Conservation (phyloP, 805 yeast species). For the Starmerella scarabaei region DNA sequence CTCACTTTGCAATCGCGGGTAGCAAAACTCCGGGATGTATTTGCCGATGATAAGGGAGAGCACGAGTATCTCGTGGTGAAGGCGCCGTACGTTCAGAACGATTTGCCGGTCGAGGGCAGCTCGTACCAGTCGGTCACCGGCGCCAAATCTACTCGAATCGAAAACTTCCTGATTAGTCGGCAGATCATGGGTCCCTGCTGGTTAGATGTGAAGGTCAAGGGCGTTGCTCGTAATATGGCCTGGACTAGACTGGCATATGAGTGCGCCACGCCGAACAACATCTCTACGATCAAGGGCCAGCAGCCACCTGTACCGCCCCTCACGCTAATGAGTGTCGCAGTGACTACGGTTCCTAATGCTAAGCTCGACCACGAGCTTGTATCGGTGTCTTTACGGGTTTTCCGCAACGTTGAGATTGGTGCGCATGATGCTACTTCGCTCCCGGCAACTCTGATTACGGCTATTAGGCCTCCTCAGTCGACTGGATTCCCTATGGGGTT, state of each 20-base stretch:
- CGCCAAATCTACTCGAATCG: conserved; percentile 57
- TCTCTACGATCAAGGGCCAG: conserved; percentile 31
- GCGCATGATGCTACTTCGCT: conserved; percentile 49
- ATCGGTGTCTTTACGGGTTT: conserved; percentile 66
- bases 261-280: conserved; percentile 29
- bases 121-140: conserved; percentile 76
- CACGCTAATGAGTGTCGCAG: conserved; percentile 58
- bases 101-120: conserved; percentile 38
- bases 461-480: conserved; percentile 59
- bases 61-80: conserved; percentile 67
- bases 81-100: conserved; percentile 42
- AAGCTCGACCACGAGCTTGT: conserved; percentile 72
- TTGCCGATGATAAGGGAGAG: conserved; percentile 32
- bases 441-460: conserved; percentile 53
- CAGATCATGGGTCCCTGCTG: conserved; percentile 97
- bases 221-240: conserved; percentile 54
- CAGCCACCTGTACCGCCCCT: conserved; percentile 47
- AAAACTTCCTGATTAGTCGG: conserved; percentile 68
- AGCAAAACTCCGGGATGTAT: conserved; percentile 68
- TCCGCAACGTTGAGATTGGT: conserved; percentile 51
- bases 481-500: conserved; percentile 65
- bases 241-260: conserved; percentile 60
- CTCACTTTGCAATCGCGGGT: conserved; percentile 56
- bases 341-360: conserved; percentile 70
- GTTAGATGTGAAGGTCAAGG: conserved; percentile 61